Base-by-base conservation (phyloP, 129 eudicot species). In the Oenanthe sinensis region DNA sequence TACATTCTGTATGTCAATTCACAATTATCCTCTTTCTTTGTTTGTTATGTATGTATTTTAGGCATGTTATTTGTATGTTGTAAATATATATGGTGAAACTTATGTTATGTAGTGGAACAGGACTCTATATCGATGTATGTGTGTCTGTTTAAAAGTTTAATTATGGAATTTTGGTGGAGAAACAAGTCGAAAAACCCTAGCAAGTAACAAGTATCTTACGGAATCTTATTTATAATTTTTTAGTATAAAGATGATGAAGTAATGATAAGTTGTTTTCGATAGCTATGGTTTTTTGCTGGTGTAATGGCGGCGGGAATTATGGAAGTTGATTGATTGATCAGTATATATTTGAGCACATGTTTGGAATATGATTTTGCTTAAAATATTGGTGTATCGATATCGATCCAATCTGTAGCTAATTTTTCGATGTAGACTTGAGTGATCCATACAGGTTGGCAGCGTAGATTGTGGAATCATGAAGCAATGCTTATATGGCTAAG, bases 1-100 rank as follows among this genome's bases (percentile, higher is more conserved):
- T 92, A 86, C 82, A 76, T 90, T 63, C 68, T 96, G 99, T 96
- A 82, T 73, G 52, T n/a, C 50, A 33, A 1, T 33, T 33, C 36
- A 33, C 36, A 33, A 33, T 33, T 33, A 33, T 33, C 36, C 36
- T 33, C 1, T 33, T 33, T 33, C 36, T 33, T 33, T 33, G 36
- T 33, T 33, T 33, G 1, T 33, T 33, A 33, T 33, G 36, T 33
- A 33, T 74, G 49, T 74, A 3, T 6, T 60, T 7, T 60, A 60
- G 33, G 24, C 20, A 33, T 33, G 28, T 60, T 4, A 8, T 22
- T 58, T 46, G 49, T 47, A 47, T 47, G 50, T 47, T 54, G 26
- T 4, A n/a, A 20, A 54, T 55, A 22, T 19, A 54, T 22, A 1
- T 4, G 65, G 33, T 33, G 36, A 33, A 33, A 33, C 36, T 33